Evolutionary conservation across 2,329 filamentous ascomycete species (phyloP), one percentile per base, ranked within the genome.

Genomic region (Myriangium duriaei): DNA sequence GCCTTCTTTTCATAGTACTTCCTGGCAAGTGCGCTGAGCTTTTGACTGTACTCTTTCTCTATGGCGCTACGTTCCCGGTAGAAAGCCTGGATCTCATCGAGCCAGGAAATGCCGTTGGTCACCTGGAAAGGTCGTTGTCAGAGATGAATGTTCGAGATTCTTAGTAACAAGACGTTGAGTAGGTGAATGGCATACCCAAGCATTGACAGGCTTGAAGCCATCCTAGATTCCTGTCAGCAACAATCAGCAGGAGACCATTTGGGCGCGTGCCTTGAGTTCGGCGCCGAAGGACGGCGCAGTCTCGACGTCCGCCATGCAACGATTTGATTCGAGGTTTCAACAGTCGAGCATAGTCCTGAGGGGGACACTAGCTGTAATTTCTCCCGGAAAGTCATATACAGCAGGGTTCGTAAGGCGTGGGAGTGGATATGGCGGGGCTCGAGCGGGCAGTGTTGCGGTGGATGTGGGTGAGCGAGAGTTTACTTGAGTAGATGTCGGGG

Each of bases 1-100:
- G 83, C 77, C 68, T 96, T 98, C 68, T 92, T 92, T 54, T 98
- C 92, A 55, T 85, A 91, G 66, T 95, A 96, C 59, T 91, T 95
- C 67, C 91, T 93, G 39, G 88, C 91, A 35, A 98, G 68, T 2
- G 76, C 77, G 49, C 75, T 81, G 47, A 98, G 76, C 62, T 88
- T 96, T 46, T 80, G 72, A 51, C 84, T 81, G 60, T 98, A 96
- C 59, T 98, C 92, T 64, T 94, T 95, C 64, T 98, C 91, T 58
- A 98, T 94, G 24, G 68, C 76, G 55, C 85, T 84, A 41, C 92
- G 76, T 62, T 98, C 91, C 47, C 91, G 83, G 68, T 96, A 98
- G 67, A 96, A 98, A 55, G 84, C 79, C 60, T 98, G 85, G 46
- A 98, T 83, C 52, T 98, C 91, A 53, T 95, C 88, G 42, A 98